Conservation (phyloP, 2,329 filamentous ascomycete genomes). For the Exophiala phaeomuriformis region DNA sequence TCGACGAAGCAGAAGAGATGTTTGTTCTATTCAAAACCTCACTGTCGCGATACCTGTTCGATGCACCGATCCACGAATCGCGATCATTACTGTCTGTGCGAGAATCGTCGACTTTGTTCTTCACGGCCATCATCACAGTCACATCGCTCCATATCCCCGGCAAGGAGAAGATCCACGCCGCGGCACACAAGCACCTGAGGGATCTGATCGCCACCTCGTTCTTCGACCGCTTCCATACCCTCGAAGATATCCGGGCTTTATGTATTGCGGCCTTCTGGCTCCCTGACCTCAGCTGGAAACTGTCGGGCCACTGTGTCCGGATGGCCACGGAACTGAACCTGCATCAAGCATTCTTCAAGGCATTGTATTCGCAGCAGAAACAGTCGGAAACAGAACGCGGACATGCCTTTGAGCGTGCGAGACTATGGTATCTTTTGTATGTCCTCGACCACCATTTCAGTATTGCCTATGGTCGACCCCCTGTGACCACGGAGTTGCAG, state of each 20-base stretch:
- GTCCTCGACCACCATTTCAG: slow-evolving; percentile 61
- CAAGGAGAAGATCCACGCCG: slow-evolving; percentile 46
- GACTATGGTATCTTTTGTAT: slow-evolving; percentile 57
- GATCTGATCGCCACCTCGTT: slow-evolving; percentile 51
- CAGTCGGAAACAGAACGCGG: slow-evolving; percentile 29
- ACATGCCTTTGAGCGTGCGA: slow-evolving; percentile 44
- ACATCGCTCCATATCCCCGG: slow-evolving; percentile 53
- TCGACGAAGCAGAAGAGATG: slow-evolving; percentile 25
- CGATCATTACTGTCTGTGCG: slow-evolving; percentile 47
- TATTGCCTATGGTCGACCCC: slow-evolving; percentile 53
- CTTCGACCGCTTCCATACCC: slow-evolving; percentile 50
- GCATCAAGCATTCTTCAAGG: slow-evolving; percentile 48
- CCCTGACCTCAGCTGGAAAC: slow-evolving; percentile 55
- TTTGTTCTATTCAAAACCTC: slow-evolving; percentile 25
- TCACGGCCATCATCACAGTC: slow-evolving; percentile 51
- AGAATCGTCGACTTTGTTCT: slow-evolving; percentile 49
- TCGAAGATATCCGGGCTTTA: slow-evolving; percentile 53
- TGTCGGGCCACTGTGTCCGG: slow-evolving; percentile 52
- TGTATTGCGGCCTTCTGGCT: slow-evolving; percentile 58
- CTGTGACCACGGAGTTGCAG: slow-evolving; percentile 52
- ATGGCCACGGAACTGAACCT: slow-evolving; percentile 53
- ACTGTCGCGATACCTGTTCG: slow-evolving; percentile 26
- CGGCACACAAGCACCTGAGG: slow-evolving; percentile 53
- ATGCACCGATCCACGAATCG: slow-evolving; percentile 43
- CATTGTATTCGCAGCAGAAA: slow-evolving; percentile 42